Percentiles rank a stretch among this genome's conserved stretches.
Conservation (phyloP, 108 stramenopile genomes). For the Nitzschia palea region DNA sequence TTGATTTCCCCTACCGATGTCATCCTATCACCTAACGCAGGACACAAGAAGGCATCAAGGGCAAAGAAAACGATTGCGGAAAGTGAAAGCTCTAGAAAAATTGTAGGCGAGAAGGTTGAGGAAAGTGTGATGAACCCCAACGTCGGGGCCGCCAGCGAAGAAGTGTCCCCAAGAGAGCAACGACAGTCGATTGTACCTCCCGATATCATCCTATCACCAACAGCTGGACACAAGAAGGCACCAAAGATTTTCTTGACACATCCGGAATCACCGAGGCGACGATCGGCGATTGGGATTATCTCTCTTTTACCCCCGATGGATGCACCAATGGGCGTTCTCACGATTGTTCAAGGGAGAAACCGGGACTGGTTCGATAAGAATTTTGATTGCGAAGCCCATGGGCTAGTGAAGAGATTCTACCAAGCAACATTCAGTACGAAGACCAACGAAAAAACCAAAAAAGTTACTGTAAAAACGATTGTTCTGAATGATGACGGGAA, state of each 20-base stretch:
- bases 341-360: slow-evolving; percentile 18
- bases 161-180: too few relatives aligned
- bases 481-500: slow-evolving; percentile 25
- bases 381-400: slow-evolving; percentile 13
- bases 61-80: too few relatives aligned
- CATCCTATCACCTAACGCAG: too few relatives aligned
- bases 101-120: too few relatives aligned
- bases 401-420: slow-evolving; percentile 19
- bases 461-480: slow-evolving; percentile 15
- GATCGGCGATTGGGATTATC: neutral
- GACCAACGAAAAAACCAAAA: slow-evolving; percentile 8
- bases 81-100: too few relatives aligned
- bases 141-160: too few relatives aligned
- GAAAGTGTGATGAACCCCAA: too few relatives aligned
- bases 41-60: too few relatives aligned
- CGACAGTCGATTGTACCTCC: too few relatives aligned
- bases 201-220: neutral
- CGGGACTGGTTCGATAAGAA: slow-evolving; percentile 24
- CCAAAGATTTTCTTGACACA: neutral
- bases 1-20: too few relatives aligned
- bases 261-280: neutral
- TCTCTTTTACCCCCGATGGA: neutral
- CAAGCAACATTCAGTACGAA: slow-evolving; percentile 22
- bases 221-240: neutral
- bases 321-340: slow-evolving; percentile 1